Evolutionary conservation across 768 basidiomycete genomes (phyloP).

Genomic region (Russula ochroleuca): DNA sequence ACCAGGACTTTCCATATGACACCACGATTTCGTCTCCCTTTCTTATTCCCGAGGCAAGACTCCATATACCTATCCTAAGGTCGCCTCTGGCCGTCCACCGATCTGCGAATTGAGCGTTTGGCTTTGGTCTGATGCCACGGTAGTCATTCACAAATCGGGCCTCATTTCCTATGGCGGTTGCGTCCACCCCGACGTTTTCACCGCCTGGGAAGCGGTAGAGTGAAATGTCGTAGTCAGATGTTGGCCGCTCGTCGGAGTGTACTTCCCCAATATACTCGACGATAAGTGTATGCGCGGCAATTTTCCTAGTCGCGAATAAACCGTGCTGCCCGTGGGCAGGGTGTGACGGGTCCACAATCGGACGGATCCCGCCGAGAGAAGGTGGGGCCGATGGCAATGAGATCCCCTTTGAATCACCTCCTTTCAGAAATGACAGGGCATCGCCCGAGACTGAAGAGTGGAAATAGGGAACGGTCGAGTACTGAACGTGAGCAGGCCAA

Average conservation of each 20-base stretch:
- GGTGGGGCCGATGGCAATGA: conserved; percentile 21
- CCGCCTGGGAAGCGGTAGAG: conserved; percentile 53
- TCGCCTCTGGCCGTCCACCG: conserved; percentile 51
- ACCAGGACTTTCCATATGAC: conserved; percentile 86
- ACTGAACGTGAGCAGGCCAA: conserved; percentile 56
- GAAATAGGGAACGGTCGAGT: conserved; percentile 48
- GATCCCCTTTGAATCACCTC: conserved; percentile 3
- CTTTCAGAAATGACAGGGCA: conserved; percentile 33
- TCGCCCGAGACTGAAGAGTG: conserved; percentile 53
- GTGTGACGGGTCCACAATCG: conserved; percentile 53
- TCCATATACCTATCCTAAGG: conserved; percentile 75
- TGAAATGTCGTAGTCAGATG: conserved; percentile 86
- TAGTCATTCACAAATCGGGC: conserved; percentile 90
- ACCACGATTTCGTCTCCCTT: conserved; percentile 85
- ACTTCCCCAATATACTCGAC: conserved; percentile 82
- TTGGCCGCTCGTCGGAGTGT: conserved; percentile 67
- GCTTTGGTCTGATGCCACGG: conserved; percentile 62
- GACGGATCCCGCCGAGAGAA: conserved; percentile 51
- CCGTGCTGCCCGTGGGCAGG: conserved; percentile 71
- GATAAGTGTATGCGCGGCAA: conserved; percentile 61
- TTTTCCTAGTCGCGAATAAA: conserved; percentile 72
- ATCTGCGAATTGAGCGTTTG: conserved; percentile 71
- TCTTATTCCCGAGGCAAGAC: conserved; percentile 50
- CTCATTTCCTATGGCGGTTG: conserved; percentile 73
- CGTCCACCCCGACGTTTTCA: conserved; percentile 75